phyloP scores from a whole-genome alignment of 2,329 filamentous ascomycete genomes.

The Ceratocystis harringtonii region DNA sequence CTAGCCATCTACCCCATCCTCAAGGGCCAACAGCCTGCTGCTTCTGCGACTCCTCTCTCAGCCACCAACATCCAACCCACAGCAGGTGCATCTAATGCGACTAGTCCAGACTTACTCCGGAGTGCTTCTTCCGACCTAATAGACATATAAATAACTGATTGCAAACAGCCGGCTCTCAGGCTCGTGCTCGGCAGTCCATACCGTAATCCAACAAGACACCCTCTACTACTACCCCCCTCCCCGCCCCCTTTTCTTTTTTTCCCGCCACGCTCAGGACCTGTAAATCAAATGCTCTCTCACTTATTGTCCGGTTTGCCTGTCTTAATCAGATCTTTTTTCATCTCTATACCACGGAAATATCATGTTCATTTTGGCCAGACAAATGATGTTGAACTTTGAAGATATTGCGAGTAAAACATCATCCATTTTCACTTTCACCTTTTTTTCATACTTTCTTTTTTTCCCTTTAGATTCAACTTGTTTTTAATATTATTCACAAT shows the following conservation, averaged over 20 bases:
- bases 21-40: slow-evolving; percentile 50
- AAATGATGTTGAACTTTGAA: neutral
- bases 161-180: neutral
- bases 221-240: too few species aligned
- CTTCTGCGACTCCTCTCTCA: slow-evolving; percentile 42
- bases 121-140: slow-evolving; percentile 15
- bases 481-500: slow-evolving; percentile 9
- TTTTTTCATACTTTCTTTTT: slow-evolving; percentile 20
- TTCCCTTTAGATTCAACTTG: neutral
- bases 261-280: neutral
- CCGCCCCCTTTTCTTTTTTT: too few species aligned
- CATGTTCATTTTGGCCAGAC: neutral
- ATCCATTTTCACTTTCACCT: slow-evolving; percentile 27
- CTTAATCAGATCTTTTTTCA: neutral
- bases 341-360: slow-evolving; percentile 2
- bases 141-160: slow-evolving; percentile 9
- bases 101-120: neutral
- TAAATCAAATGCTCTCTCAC: neutral
- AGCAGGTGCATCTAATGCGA: neutral
- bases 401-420: slow-evolving; percentile 15
- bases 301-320: neutral
- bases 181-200: neutral
- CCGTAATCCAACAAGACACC: too few species aligned
- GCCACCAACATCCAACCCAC: slow-evolving; percentile 9
- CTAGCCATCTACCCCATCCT: slow-evolving; percentile 74